phyloP scores from a whole-genome alignment of 345 rosid species.

The Pseudoturritis turrita region DNA sequence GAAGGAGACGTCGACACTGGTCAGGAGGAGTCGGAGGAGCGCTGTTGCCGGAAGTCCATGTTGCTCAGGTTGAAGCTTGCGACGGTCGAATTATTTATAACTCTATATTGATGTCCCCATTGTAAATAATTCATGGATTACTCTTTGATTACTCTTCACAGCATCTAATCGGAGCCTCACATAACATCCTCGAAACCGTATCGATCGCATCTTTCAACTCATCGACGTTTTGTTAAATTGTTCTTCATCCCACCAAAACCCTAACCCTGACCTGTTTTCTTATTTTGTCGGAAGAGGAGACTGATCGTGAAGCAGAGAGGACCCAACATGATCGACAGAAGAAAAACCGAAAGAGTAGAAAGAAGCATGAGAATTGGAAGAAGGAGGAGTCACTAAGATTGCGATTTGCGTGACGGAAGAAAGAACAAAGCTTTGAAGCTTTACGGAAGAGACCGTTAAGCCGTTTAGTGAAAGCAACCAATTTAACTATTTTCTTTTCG shows the following conservation, averaged over 20 bases:
- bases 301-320: not conserved
- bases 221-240: not conserved
- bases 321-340: constrained; percentile 18
- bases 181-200: constrained; percentile 1
- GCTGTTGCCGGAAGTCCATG: too few relatives aligned
- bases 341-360: constrained; percentile 25
- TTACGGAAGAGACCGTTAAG: constrained; percentile 17
- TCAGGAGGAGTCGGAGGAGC: too few relatives aligned
- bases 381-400: constrained; percentile 12
- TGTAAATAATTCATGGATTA: too few relatives aligned
- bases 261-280: not conserved
- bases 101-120: too few relatives aligned
- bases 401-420: constrained; percentile 11
- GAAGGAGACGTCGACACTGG: too few relatives aligned
- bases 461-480: constrained; percentile 6
- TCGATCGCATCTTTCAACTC: not conserved
- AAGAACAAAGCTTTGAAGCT: constrained; percentile 19
- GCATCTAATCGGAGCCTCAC: not conserved
- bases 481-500: not conserved
- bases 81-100: too few relatives aligned
- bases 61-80: too few relatives aligned
- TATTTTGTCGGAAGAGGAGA: not conserved
- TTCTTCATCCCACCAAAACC: constrained; percentile 25
- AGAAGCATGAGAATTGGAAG: constrained; percentile 16
- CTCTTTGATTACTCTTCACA: not conserved